Base-by-base conservation (phyloP, 495 filamentous ascomycete genomes). In the Apiosordaria backusii region DNA sequence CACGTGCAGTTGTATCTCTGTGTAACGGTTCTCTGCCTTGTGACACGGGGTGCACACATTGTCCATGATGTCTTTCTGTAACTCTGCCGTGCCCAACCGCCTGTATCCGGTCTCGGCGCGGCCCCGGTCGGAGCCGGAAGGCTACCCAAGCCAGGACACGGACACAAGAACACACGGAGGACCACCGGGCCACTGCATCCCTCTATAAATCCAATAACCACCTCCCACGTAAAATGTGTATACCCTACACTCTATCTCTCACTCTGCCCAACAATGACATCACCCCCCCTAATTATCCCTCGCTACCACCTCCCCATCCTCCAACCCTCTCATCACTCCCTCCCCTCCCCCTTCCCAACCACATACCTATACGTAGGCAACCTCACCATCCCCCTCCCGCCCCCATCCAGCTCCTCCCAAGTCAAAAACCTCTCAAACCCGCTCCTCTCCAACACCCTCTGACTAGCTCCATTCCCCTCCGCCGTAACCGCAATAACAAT, bases 361-460 rank as follows among this genome's bases (percentile, higher is more conserved):
- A 72, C 70, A 23, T 67, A 69, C 59, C 72, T 62, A 65, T 60
- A 76, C 6, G 62, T 60, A 23, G 70, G 66, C 68, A 76, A 64
- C 24, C 27, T 25, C 27, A 73, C 50, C 25, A 6, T 52, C 7
- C 19, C 62, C 19, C 16, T 65, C 29, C 60, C 58, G 19, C 1
- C 10, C 52, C 45, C 25, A 21, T 81, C 79, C 62, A 60, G 61
- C 29, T 64, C 68, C 57, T 61, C 54, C 73, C 66, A 76, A 22
- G 27, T 70, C 53, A 63, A 5, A 23, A 74, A 69, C 29, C 65
- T 64, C 72, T 78, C 66, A 61, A 79, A 80, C 21, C 80, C 80
- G 27, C 64, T 66, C 72, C 80, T 81, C 61, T 61, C n/a, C 64
- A 82, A 35, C 19, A 81, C 73, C 22, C 53, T 68, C 66, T 81